phyloP scores from a whole-genome alignment of 768 basidiomycete species.

The Hortiboletus campestris region DNA sequence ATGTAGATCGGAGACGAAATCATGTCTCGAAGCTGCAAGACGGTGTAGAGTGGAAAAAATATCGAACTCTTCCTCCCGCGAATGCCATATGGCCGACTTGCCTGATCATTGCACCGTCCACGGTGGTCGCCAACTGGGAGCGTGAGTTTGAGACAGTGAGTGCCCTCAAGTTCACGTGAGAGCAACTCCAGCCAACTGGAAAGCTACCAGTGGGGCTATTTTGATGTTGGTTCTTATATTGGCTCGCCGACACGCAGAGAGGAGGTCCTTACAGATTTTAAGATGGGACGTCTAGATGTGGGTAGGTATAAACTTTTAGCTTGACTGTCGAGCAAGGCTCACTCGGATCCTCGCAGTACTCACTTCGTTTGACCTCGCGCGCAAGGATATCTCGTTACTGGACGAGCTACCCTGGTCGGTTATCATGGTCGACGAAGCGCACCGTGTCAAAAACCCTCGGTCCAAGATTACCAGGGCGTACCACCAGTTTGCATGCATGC shows the following conservation, averaged over 20 bases:
- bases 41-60: slow-evolving; percentile 47
- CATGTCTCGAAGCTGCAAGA: slow-evolving; percentile 71
- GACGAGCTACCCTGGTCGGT: slow-evolving; percentile 69
- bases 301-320: slow-evolving; percentile 44
- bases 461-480: slow-evolving; percentile 68
- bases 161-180: neutral
- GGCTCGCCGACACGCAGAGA: slow-evolving; percentile 52
- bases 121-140: slow-evolving; percentile 86
- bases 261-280: slow-evolving; percentile 66
- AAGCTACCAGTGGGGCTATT: slow-evolving; percentile 81
- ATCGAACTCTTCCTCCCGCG: slow-evolving; percentile 58
- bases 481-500: slow-evolving; percentile 61
- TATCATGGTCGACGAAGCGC: slow-evolving; percentile 86
- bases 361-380: slow-evolving; percentile 76
- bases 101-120: slow-evolving; percentile 83
- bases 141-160: slow-evolving; percentile 81
- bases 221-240: slow-evolving; percentile 77
- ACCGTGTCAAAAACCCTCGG: slow-evolving; percentile 78
- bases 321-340: neutral
- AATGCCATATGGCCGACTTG: slow-evolving; percentile 82
- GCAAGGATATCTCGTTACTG: slow-evolving; percentile 66
- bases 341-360: slow-evolving; percentile 50
- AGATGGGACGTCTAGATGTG: slow-evolving; percentile 79
- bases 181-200: neutral
- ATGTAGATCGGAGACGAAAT: slow-evolving; percentile 62